Evolutionary conservation across 768 basidiomycete genomes (phyloP), one percentile per base, ranked within the genome.

Genomic region (Podaxis sp.): DNA sequence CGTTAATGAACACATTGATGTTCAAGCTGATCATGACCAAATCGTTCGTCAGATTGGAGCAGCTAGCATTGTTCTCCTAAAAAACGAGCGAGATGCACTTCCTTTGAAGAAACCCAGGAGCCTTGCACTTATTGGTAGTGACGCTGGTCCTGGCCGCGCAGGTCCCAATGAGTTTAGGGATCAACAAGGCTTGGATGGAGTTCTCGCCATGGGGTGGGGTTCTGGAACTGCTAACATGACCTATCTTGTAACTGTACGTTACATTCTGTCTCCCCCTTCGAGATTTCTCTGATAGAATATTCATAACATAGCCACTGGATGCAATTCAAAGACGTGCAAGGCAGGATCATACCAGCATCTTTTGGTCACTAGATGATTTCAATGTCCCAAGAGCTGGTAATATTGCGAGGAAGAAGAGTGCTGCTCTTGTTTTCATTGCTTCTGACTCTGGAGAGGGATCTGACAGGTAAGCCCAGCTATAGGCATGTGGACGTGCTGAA

Each of bases 151-250:
- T 1, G 82, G 84, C 18, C 73, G 66, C 46, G 73, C 78, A 28
- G 92, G 92, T 0, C 89, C 91, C 0, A 94, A 93, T 67, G 80
- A 84, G 55, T 91, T 85, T 55, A 18, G 73, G 5, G 88, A 92
- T 63, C 83, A 80, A 65, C 84, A 81, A 50, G 86, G 87, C 25
- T 73, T 76, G 32, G 82, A 80, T 52, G 93, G 93, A 10, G 79
- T 89, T 16, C 79, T 97, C 25, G 93, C 92, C 6, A 89, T 94
- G 88, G 93, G 93, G 11, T 97, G 95, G 95, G 95, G 93, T 37
- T 90, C 88, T 53, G 93, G 92, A 4, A 91, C 93, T 0, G 79
- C 84, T 11, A 83, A 85, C 65, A 88, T 91, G 76, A 85, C 88
- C 4, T 94, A 93, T 72, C 82, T 94, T 13, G 73, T 95, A 61